Evolutionary conservation across 805 yeast species (phyloP), one percentile per base, ranked within the genome.

Genomic region (Alloascoidea africana): DNA sequence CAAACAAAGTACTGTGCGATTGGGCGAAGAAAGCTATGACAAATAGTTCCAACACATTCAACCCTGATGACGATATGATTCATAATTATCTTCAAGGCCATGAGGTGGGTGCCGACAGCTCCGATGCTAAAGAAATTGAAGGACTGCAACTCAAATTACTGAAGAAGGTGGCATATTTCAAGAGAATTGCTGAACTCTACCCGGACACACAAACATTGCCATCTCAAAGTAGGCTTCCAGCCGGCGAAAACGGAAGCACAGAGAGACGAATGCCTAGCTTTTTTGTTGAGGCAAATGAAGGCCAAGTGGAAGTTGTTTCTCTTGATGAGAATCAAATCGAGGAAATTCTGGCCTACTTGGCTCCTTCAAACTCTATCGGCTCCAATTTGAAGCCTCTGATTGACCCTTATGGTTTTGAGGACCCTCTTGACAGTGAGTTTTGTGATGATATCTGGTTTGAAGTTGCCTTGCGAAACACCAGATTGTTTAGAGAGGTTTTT

Each of bases 331-430:
- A 50, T 2, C 70, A 65, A 2, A 57, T 67, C 17, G 52, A 58
- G 17, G n/a, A n/a, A n/a, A n/a, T n/a, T n/a, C n/a, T n/a, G n/a
- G n/a, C n/a, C n/a, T n/a, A n/a, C n/a, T n/a, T n/a, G n/a, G n/a
- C n/a, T n/a, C n/a, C n/a, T n/a, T n/a, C n/a, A n/a, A n/a, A n/a
- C n/a, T n/a, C n/a, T n/a, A n/a, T n/a, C n/a, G 50, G 58, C 40
- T 38, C 55, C 34, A 47, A 53, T 36, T 41, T 57, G 43, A 59
- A 56, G 40, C 53, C 63, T 43, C 77, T 75, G 40, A 67, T 91
- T 42, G 96, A 86, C 53, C 98, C 98, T 1, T 87, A 83, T 55
- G 63, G 73, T 2, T 86, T 91, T 53, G 77, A 70, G 40, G 99
- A 91, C 57, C 99, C 98, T 0, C 53, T 91, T 36, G 73, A 69